Evolutionary conservation across 2,329 filamentous ascomycete genomes (phyloP), one percentile per base, ranked within the genome.

Genomic region (Colletotrichum incanum): DNA sequence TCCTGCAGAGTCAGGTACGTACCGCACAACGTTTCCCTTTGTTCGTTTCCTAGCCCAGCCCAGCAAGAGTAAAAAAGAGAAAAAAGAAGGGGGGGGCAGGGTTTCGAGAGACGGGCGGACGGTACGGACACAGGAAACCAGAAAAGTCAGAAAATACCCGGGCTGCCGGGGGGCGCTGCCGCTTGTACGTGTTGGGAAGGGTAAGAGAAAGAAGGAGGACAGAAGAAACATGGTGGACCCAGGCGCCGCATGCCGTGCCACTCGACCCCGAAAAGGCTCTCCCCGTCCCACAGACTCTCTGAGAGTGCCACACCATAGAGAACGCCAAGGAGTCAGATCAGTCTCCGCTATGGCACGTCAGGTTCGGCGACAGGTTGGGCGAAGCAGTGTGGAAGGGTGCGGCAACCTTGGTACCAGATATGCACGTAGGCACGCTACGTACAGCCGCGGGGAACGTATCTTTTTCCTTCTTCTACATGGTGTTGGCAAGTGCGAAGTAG

Each of bases 301-400:
- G 31, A 31, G 45, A 62, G 26, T 61, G 61, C 54, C 70, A 65
- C 66, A 66, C 70, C 61, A 64, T 41, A 55, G 69, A 45, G 61
- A 59, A 69, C 65, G 71, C 67, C 71, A 66, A 73, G 71, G 56
- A 66, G 71, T 66, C 66, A 72, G 66, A 56, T 72, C 71, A 68
- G 65, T 69, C 70, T 60, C 49, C 59, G 54, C 65, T 49, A 60
- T 58, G 68, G 68, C 47, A 69, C 67, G 70, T 67, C 70, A 73
- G 66, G 54, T 69, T 45, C 26, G 28, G 39, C 58, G 54, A 39
- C 47, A 45, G 61, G 49, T 41, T 65, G 50, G 39, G 55, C 55
- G 47, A 43, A 31, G 47, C 37, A 28, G 34, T n/a, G n/a, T 47
- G 56, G 39, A 26, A 59, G 18, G 37, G 37, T 43, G 20, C 23